These are phyloP conservation scores for Quercus bicolor DNA, from an alignment of 306 rosid species.

Conservation along the genomic window DNA sequence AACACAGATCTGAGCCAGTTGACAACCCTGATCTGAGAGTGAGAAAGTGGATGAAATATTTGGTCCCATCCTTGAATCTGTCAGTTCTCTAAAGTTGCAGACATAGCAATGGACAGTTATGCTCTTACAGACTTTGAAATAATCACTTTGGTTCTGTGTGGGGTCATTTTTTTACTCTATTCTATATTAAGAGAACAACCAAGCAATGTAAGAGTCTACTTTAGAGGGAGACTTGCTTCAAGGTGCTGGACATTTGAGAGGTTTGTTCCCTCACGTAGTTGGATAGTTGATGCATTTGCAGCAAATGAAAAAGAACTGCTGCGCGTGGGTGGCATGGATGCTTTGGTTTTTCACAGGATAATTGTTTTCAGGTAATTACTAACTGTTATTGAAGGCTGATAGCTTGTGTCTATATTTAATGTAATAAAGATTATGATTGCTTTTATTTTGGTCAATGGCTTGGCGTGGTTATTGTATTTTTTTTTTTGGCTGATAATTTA, in stretches of 20 bases:
- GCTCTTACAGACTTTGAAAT: conserved; percentile 93
- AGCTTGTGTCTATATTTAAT: neutral
- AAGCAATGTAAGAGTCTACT: conserved; percentile 66
- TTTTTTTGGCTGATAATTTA: no score
- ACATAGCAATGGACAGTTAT: conserved; percentile 54
- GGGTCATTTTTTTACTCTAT: conserved; percentile 61
- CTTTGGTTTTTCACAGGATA: conserved; percentile 71
- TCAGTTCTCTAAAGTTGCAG: conserved; percentile 5
- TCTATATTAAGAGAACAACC: conserved; percentile 89
- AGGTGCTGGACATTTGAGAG: conserved; percentile 51
- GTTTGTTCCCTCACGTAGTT: conserved; percentile 87
- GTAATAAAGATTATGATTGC: neutral
- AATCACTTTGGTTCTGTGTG: conserved; percentile 56
- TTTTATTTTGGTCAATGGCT: neutral
- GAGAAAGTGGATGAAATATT: no score
- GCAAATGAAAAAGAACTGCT: conserved; percentile 70
- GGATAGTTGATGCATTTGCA: conserved; percentile 83
- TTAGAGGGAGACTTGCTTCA: conserved; percentile 56
- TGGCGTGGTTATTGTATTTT: no score
- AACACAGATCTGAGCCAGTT: no score
- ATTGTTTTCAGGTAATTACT: conserved; percentile 66
- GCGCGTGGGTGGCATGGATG: conserved; percentile 73
- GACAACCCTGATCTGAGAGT: no score
- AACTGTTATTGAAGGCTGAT: conserved; percentile 1
- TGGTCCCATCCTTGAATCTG: no score